Base-by-base conservation (phyloP, 1,284 basidiomycete species). In the Cystobasidiaceae sp. region DNA sequence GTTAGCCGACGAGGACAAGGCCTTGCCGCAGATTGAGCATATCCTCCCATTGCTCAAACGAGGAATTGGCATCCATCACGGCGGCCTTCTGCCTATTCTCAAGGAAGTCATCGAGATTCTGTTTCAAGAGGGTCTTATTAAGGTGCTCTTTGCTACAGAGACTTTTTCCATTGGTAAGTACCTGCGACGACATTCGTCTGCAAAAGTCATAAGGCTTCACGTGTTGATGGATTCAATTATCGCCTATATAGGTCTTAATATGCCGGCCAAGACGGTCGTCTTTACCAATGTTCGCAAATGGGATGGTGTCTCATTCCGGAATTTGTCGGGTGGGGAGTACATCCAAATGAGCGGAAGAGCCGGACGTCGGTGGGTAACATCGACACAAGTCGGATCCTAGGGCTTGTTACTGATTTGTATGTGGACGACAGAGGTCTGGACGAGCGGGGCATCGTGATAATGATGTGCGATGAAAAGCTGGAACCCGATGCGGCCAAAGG, bases 61-160 rank as follows among this genome's bases (percentile, higher is more conserved):
- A 68, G 96, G 96, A 44, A 93, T 97, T 72, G 96, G 96, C 67
- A 94, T 99, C 74, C 96, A 99, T 81, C 96, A 99, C 74, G 94
- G 96, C 61, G 96, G 96, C 64, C 83, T 99, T 23, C 82, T 99
- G 7, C 96, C 96, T 1, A 96, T 98, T 70, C 82, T 99, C 58
- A 99, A 99, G 77, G 96, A 99, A 76, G 93, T 97, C 54, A 97
- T 99, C 77, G 96, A 99, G 78, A 97, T 99, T 69, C 82, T 99
- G 33, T 99, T 99, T 81, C 94, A 98, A 75, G 96, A 98, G 75
- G 94, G 96, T n/a, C 82, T 98, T 58, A 93, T 98, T 81, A 99
- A 98, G 77, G 93, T 93, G 23, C 84, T 99, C 39, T 99, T 98
- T 74, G 96, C 96, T 1, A 99, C 96, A 0, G 96, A 99, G 79